These are phyloP conservation scores for Rhynchosporium graminicola DNA, from an alignment of 2,329 filamentous ascomycete species.

Conservation along the genomic window DNA sequence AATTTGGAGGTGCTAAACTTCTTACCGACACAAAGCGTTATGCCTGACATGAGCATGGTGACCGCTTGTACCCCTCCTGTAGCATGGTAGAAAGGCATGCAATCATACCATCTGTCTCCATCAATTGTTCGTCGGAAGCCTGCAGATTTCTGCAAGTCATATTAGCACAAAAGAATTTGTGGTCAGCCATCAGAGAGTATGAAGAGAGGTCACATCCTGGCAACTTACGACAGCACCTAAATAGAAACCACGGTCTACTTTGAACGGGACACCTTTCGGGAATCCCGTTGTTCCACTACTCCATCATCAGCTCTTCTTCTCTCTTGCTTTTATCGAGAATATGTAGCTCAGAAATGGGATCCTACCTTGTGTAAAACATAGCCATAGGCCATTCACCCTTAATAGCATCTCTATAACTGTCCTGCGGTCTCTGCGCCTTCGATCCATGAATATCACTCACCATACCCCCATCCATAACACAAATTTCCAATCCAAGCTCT, in stretches of 20 bases:
- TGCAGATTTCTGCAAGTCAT: background rate
- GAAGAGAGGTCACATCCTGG: background rate
- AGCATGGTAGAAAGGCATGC: slow-evolving; percentile 77
- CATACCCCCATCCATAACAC: slow-evolving; percentile 52
- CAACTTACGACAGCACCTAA: slow-evolving; percentile 32
- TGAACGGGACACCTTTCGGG: slow-evolving; percentile 69
- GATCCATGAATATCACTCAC: slow-evolving; percentile 50
- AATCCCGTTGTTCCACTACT: slow-evolving; percentile 70
- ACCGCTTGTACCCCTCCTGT: slow-evolving; percentile 53
- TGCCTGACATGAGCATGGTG: slow-evolving; percentile 41
- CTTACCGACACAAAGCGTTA: slow-evolving; percentile 62
- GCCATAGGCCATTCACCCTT: slow-evolving; percentile 57
- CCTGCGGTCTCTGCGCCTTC: slow-evolving; percentile 53
- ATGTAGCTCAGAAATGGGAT: background rate
- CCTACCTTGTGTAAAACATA: slow-evolving; percentile 68
- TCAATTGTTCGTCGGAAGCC: slow-evolving; percentile 32
- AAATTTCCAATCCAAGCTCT: slow-evolving; percentile 53
- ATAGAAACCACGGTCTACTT: slow-evolving; percentile 47
- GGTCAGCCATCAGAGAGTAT: background rate
- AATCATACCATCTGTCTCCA: slow-evolving; percentile 69
- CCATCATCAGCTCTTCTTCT: slow-evolving; percentile 10
- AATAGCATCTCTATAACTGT: slow-evolving; percentile 56
- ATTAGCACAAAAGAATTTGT: background rate
- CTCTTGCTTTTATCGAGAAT: background rate
- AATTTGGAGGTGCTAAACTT: slow-evolving; percentile 70